Evolutionary conservation across 768 basidiomycete species (phyloP).

Genomic region (Dioszegia crocea): DNA sequence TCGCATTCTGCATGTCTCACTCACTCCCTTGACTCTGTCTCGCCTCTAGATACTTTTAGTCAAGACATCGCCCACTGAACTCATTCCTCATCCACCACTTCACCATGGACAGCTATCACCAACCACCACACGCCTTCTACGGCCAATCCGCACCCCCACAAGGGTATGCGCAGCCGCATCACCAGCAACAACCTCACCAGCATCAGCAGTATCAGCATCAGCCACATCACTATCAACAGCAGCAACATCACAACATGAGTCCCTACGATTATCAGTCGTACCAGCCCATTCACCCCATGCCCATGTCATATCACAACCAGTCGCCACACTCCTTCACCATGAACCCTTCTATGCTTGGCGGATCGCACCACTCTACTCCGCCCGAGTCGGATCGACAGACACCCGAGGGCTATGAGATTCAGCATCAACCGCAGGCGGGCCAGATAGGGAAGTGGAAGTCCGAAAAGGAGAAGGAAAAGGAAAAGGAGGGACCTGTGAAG

Average conservation of each 20-base stretch:
- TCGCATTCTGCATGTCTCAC: too few species aligned
- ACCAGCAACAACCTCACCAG: not conserved
- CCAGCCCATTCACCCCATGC: not conserved
- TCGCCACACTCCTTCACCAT: not conserved
- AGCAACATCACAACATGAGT: not conserved
- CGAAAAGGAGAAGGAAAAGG: constrained; percentile 27
- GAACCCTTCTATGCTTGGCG: not conserved
- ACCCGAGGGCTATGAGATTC: not conserved
- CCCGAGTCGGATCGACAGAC: not conserved
- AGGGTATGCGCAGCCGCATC: not conserved
- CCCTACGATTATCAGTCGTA: not conserved
- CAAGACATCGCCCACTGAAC: too few species aligned
- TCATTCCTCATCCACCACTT: too few species aligned
- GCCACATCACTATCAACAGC: not conserved
- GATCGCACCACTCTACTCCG: not conserved
- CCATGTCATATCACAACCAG: not conserved
- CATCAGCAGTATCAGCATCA: not conserved
- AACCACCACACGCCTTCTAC: not conserved
- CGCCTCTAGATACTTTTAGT: too few species aligned
- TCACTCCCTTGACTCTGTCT: too few species aligned
- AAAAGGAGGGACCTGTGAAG: constrained; percentile 41
- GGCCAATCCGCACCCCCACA: not conserved
- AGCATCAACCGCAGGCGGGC: not conserved
- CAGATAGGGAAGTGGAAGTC: constrained; percentile 19
- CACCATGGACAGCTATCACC: not conserved